These are phyloP conservation scores for Eucalyptus curtisii DNA, from an alignment of 345 rosid species.

Conservation along the genomic window DNA sequence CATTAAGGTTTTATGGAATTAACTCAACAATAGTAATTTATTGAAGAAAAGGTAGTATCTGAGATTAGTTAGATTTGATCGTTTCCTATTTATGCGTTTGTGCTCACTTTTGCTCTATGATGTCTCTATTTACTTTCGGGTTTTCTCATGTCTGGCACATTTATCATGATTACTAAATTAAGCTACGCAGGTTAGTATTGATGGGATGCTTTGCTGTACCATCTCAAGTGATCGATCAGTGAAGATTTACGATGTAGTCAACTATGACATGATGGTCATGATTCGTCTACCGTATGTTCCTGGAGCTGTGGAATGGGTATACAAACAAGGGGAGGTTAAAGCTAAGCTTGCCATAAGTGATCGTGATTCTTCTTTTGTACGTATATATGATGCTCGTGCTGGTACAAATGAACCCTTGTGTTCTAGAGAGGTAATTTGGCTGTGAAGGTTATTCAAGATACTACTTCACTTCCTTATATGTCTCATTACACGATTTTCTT, in stretches of 20 bases:
- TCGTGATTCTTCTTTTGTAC: conserved; percentile 58
- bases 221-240: conserved; percentile 82
- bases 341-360: conserved; percentile 90
- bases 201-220: conserved; percentile 92
- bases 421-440: conserved; percentile 45
- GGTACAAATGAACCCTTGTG: conserved; percentile 72
- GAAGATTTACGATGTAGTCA: conserved; percentile 88
- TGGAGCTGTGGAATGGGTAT: conserved; percentile 89
- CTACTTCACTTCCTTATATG: neutral
- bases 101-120: neutral
- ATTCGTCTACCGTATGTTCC: conserved; percentile 67
- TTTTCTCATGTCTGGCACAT: neutral
- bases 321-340: conserved; percentile 88
- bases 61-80: neutral
- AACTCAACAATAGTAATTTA: neutral
- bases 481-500: neutral
- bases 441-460: neutral
- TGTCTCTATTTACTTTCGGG: neutral
- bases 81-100: neutral
- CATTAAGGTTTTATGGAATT: neutral
- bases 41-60: neutral
- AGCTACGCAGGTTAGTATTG: conserved; percentile 86
- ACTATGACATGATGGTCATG: conserved; percentile 99
- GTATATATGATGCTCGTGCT: conserved; percentile 82
- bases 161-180: conserved; percentile 46